Base-by-base conservation (phyloP, 2,329 filamentous ascomycete species). In the Pyricularia sp. region DNA sequence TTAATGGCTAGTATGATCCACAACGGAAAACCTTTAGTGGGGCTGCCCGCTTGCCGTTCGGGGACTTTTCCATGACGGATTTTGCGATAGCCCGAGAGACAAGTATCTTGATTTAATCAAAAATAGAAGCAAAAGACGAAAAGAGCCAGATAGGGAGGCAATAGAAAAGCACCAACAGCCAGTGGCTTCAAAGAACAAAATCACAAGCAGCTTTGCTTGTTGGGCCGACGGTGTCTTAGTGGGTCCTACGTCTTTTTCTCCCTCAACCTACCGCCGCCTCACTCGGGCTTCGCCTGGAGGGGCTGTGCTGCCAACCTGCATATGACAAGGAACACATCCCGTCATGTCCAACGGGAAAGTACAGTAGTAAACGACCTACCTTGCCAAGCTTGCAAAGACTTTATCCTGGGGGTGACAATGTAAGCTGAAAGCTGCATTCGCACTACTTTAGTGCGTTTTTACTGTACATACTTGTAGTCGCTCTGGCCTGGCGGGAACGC, bases 231-330 rank as follows among this genome's bases (percentile, higher is more conserved):
- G 58, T 61, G 58, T 23, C 58, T 61, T 61, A 9, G 58, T 61
- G 58, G 58, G 58, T 61, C 58, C 58, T 26, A 26, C 23, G 25
- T 26, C 9, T 33, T 6, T 23, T 59, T 61, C 58, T 61, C 58
- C 58, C 58, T 61, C 58, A 61, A 36, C 12, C 58, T 61, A 17
- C n/a, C 23, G 58, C 58, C 58, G 58, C 58, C 58, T 61, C 58
- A 61, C 23, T 61, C 58, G 58, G 58, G n/a, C 58, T 61, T 61
- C 58, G n/a, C 58, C 58, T 61, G 58, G 58, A 61, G 58, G 58
- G 58, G 58, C 58, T 61, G 58, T 61, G 58, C 58, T 61, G 9
- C 58, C 23, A 23, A 23, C 58, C 58, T 61, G 58, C 58, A 61
- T 61, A 61, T 61, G 42, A 50, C 42, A 50, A 50, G 42, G 42